Percentiles rank a stretch among this genome's conserved stretches.
These are phyloP conservation scores for Kurtzmaniella cleridarum DNA, from an alignment of 805 yeast genomes.

Conservation along the genomic window DNA sequence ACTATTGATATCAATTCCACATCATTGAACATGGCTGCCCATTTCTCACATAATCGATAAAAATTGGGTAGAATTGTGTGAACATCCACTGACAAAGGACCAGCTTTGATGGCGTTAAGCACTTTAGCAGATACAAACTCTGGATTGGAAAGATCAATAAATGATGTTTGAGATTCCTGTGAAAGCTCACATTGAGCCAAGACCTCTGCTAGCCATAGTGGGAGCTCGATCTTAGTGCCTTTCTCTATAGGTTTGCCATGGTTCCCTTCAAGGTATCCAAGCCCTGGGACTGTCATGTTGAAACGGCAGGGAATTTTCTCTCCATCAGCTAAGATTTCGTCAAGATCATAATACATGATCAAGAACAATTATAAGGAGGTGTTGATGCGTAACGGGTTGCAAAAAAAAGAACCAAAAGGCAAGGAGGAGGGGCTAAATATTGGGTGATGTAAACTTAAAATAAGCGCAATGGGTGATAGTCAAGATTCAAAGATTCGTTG, in stretches of 20 bases:
- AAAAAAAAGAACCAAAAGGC: too few relatives aligned
- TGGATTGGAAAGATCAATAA: constrained; percentile 67
- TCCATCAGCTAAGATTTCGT: constrained; percentile 66
- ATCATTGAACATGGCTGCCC: constrained; percentile 73
- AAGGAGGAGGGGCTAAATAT: too few relatives aligned
- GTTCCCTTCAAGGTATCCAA: constrained; percentile 82
- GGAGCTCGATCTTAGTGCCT: constrained; percentile 68
- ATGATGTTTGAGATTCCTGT: constrained; percentile 36
- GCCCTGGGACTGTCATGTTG: constrained; percentile 71
- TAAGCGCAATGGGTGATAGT: constrained; percentile 15
- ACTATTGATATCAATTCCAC: constrained; percentile 49
- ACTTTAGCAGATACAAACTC: constrained; percentile 61
- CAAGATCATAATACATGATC: constrained; percentile 59
- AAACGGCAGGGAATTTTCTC: constrained; percentile 77
- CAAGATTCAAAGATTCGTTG: constrained; percentile 7
- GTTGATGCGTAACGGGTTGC: too few relatives aligned
- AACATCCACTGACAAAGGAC: constrained; percentile 60
- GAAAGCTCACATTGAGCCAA: constrained; percentile 46
- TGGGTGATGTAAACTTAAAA: too few relatives aligned
- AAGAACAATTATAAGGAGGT: background rate
- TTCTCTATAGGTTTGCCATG: constrained; percentile 57
- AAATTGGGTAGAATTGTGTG: constrained; percentile 62
- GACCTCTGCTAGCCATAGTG: constrained; percentile 83
- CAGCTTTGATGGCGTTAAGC: constrained; percentile 76
- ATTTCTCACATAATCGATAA: constrained; percentile 64